Percentiles rank a stretch among this genome's conserved stretches.
Conservation (phyloP, 2,329 filamentous ascomycete species). For the Corynespora cassiicola region DNA sequence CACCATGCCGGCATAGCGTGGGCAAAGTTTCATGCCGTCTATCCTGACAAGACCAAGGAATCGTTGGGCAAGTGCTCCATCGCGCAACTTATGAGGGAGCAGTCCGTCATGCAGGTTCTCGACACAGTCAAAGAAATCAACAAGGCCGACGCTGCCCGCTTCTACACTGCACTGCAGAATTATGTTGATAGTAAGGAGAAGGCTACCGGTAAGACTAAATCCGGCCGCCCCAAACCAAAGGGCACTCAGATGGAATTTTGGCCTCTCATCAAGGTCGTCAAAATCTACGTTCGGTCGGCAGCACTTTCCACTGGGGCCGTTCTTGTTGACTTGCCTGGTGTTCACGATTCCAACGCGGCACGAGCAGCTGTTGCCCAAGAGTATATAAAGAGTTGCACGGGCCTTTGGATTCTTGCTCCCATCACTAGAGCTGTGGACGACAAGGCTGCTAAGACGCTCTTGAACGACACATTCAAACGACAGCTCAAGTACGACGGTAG, state of each 20-base stretch:
- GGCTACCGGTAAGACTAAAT: conserved; percentile 36
- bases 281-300: conserved; percentile 58
- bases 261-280: conserved; percentile 62
- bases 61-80: conserved; percentile 44
- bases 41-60: conserved; percentile 51
- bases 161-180: conserved; percentile 55
- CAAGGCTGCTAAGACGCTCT: conserved; percentile 62
- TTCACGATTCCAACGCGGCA: conserved; percentile 66
- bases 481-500: conserved; percentile 67
- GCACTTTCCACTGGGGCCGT: conserved; percentile 61
- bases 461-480: conserved; percentile 64
- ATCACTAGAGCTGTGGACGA: conserved; percentile 68
- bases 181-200: conserved; percentile 66
- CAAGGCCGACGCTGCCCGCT: conserved; percentile 43
- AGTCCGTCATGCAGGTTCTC: conserved; percentile 51
- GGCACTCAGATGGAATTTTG: conserved; percentile 49
- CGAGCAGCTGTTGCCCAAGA: conserved; percentile 62
- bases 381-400: conserved; percentile 67
- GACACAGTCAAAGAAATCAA: conserved; percentile 53
- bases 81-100: conserved; percentile 51
- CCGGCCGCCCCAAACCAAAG: conserved; percentile 32
- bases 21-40: conserved; percentile 60
- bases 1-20: conserved; percentile 57
- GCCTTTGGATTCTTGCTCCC: conserved; percentile 68
- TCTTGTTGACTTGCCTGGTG: conserved; percentile 65